Conservation (phyloP, 805 yeast genomes). For the Pachysolen tannophilus region DNA sequence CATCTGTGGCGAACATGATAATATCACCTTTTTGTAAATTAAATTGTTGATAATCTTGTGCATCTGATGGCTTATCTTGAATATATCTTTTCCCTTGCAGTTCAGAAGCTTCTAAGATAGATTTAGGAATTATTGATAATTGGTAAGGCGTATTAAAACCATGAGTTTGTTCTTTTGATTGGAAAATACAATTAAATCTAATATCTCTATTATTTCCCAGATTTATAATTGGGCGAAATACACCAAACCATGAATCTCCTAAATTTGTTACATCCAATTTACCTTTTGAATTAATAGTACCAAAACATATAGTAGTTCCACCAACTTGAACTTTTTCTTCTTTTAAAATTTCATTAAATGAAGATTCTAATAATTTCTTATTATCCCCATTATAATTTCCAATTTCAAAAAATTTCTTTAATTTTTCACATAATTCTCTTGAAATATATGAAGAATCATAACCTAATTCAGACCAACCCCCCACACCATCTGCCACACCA, state of each 20-base stretch:
- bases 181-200: constrained; percentile 40
- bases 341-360: constrained; percentile 45
- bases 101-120: constrained; percentile 44
- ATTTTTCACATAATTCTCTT: constrained; percentile 60
- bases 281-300: constrained; percentile 52
- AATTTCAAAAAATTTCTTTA: constrained; percentile 32
- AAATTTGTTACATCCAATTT: constrained; percentile 61
- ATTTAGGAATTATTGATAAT: constrained; percentile 72
- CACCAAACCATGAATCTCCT: constrained; percentile 94
- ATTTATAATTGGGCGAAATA: constrained; percentile 48
- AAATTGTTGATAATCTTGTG: constrained; percentile 54
- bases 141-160: constrained; percentile 92
- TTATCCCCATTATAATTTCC: constrained; percentile 25
- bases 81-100: constrained; percentile 54
- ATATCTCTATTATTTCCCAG: constrained; percentile 8
- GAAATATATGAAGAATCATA: constrained; percentile 85
- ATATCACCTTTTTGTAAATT: constrained; percentile 66
- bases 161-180: constrained; percentile 74
- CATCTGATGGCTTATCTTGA: constrained; percentile 59
- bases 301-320: constrained; percentile 89
- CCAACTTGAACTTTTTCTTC: constrained; percentile 74
- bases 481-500: constrained; percentile 96
- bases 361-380: constrained; percentile 39
- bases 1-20: constrained; percentile 86
- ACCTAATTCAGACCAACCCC: constrained; percentile 94